A percentile compares a stretch with the other conserved stretches of the same genome.
These are phyloP conservation scores for Schwanniomyces polymorphus DNA, from an alignment of 805 yeast species.

Conservation along the genomic window DNA sequence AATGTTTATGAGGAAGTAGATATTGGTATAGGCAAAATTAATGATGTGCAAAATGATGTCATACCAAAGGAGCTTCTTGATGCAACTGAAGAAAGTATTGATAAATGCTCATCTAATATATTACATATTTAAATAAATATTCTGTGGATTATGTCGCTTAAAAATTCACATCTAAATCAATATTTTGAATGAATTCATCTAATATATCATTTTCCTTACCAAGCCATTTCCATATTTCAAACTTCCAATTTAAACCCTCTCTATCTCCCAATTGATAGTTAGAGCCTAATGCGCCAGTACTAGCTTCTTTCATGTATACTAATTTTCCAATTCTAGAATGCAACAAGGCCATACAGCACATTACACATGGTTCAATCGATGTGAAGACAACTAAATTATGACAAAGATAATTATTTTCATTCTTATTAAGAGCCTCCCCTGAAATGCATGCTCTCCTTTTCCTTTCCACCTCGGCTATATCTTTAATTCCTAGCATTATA, in stretches of 20 bases:
- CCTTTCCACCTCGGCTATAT: conserved; percentile 59
- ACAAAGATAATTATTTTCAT: conserved; percentile 60
- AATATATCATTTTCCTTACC: conserved; percentile 24
- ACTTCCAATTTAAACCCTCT: conserved; percentile 80
- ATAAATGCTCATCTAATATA: conserved; percentile 9
- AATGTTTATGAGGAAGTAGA: conserved; percentile 13
- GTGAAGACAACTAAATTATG: conserved; percentile 76
- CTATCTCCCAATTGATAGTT: conserved; percentile 75
- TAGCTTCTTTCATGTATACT: conserved; percentile 52
- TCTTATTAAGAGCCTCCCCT: not conserved
- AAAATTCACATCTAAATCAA: not conserved
- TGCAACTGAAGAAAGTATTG: conserved; percentile 13
- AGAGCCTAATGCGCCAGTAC: conserved; percentile 56
- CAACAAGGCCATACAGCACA: conserved; percentile 95
- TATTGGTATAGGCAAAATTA: conserved; percentile 19
- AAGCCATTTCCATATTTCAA: conserved; percentile 77
- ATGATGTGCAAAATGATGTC: conserved; percentile 24
- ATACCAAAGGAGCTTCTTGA: conserved; percentile 14
- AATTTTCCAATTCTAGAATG: conserved; percentile 82
- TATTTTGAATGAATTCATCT: not conserved
- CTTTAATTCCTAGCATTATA: conserved; percentile 67
- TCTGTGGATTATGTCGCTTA: not conserved
- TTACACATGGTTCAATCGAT: conserved; percentile 93
- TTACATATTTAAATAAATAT: not conserved
- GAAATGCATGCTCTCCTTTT: conserved; percentile 25